Percentiles rank a stretch among this genome's conserved stretches.
phyloP scores from a whole-genome alignment of 306 rosid genomes.

The Casuarina glauca region DNA sequence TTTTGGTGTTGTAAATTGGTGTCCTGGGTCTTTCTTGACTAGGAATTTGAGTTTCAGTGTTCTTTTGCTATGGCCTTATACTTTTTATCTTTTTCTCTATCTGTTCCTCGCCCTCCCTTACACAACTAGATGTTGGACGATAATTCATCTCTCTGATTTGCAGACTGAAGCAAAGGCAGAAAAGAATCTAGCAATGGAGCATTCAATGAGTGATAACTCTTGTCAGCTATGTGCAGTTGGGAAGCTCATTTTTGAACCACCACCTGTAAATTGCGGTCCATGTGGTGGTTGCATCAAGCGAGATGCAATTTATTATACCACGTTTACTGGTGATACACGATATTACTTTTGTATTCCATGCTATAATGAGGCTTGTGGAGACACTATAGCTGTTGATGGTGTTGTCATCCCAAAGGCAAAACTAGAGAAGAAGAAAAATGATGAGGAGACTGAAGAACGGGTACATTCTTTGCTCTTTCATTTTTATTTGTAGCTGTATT shows the following conservation, averaged over 20 bases:
- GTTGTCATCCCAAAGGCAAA: conserved; percentile 72
- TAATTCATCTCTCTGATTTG: conserved; percentile 20
- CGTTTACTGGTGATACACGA: conserved; percentile 88
- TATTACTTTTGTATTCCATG: conserved; percentile 95
- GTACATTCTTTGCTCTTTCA: conserved; percentile 37
- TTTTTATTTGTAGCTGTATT: conserved; percentile 11
- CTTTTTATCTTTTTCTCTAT: no score
- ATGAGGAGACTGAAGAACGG: conserved; percentile 98
- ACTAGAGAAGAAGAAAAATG: conserved; percentile 92
- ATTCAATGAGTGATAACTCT: conserved; percentile 95
- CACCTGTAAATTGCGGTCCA: conserved; percentile 88
- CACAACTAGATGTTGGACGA: conserved; percentile 6
- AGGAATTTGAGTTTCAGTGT: neutral
- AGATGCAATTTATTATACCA: conserved; percentile 84
- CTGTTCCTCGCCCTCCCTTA: neutral
- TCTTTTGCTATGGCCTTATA: neutral
- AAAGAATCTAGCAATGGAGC: conserved; percentile 96
- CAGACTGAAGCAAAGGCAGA: conserved; percentile 98
- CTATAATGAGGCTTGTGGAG: conserved; percentile 90
- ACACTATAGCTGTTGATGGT: conserved; percentile 80
- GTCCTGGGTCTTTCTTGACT: neutral
- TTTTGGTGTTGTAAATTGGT: neutral
- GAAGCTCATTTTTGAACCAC: conserved; percentile 95
- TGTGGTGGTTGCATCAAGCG: conserved; percentile 93
- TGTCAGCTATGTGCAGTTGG: conserved; percentile 98